phyloP scores from a whole-genome alignment of 2,329 filamentous ascomycete species.

The Dothideomycetes sp. region DNA sequence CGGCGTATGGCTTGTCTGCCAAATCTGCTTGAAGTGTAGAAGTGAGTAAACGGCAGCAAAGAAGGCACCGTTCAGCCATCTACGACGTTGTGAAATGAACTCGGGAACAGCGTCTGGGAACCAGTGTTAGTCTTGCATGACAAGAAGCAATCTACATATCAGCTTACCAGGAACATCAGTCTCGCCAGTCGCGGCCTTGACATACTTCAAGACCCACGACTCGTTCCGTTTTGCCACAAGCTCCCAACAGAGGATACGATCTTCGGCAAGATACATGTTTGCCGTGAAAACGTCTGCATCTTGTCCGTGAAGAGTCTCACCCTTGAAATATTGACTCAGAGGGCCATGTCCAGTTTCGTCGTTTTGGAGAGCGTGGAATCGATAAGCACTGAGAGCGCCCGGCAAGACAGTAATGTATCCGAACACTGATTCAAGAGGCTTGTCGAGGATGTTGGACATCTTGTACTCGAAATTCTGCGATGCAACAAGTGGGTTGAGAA shows the following conservation, averaged over 20 bases:
- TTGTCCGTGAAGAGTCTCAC: slow-evolving; percentile 89
- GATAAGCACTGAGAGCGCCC: slow-evolving; percentile 87
- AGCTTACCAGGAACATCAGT: slow-evolving; percentile 87
- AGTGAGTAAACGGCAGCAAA: slow-evolving; percentile 97
- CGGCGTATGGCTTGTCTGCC: slow-evolving; percentile 83
- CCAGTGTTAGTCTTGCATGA: neutral
- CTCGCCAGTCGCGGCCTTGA: slow-evolving; percentile 91
- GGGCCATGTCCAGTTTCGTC: slow-evolving; percentile 92
- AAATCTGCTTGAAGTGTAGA: slow-evolving; percentile 88
- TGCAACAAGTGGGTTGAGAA: slow-evolving; percentile 88
- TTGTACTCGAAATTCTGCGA: slow-evolving; percentile 99
- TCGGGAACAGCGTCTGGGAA: slow-evolving; percentile 76
- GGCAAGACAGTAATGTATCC: slow-evolving; percentile 97
- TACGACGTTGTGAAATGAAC: slow-evolving; percentile 89
- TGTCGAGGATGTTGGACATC: slow-evolving; percentile 98
- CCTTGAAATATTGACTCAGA: slow-evolving; percentile 97
- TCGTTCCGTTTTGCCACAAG: slow-evolving; percentile 89
- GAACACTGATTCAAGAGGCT: slow-evolving; percentile 92
- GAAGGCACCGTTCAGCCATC: slow-evolving; percentile 98
- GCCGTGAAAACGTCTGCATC: slow-evolving; percentile 96
- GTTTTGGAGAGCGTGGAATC: slow-evolving; percentile 92
- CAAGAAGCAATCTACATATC: neutral
- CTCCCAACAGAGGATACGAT: slow-evolving; percentile 88
- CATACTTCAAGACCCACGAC: slow-evolving; percentile 95
- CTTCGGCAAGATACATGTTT: slow-evolving; percentile 89